Base-by-base conservation (phyloP, 164 flowering plant species). In the Echeveria elegans region DNA sequence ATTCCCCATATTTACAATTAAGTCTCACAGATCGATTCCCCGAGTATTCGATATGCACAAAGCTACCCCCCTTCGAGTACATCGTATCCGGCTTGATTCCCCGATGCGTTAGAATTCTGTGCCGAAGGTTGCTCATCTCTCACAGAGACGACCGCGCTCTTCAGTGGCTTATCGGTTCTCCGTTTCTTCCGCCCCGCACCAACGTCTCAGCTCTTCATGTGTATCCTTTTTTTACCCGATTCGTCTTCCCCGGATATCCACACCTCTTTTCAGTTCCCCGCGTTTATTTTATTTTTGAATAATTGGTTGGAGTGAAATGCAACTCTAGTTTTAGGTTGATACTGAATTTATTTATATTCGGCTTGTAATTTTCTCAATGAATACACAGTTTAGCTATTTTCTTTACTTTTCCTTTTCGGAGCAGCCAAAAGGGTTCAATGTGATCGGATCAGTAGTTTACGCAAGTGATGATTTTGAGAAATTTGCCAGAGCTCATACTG, bases 141-240 rank as follows among this genome's bases (percentile, higher is more conserved):
- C 5, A 34, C 37, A 34, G 59, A 52, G 63, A 77, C 53, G 81
- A 71, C 40, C 11, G 67, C 32, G 84, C 80, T 8, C 71, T 88
- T 36, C 92, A 90, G 66, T 93, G 97, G 98, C 84, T 93, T 29
- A 84, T 90, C 75, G 95, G 95, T 41, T 89, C 97, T 53, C 90
- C 96, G 7, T 89, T 85, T 75, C 76, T 88, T 65, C 82, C 88
- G 28, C 80, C 83, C 4, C 71, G 75, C 74, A 86, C 90, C 23
- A 69, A 88, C 71, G 72, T 83, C 74, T 89, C 94, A 77, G 85
- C 95, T 72, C 48, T 93, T 78, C 69, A 81, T n/a, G 69, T 89
- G 90, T 76, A 78, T 85, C 77, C 95, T 88, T 77, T 63, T 71
- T 48, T 72, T 50, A 15, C 67, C 81, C 66, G 58, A 72, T 66